Percentiles rank a stretch among this genome's conserved stretches.
These are phyloP conservation scores for Hypholoma sublateritium DNA, from an alignment of 768 basidiomycete species.

Conservation along the genomic window DNA sequence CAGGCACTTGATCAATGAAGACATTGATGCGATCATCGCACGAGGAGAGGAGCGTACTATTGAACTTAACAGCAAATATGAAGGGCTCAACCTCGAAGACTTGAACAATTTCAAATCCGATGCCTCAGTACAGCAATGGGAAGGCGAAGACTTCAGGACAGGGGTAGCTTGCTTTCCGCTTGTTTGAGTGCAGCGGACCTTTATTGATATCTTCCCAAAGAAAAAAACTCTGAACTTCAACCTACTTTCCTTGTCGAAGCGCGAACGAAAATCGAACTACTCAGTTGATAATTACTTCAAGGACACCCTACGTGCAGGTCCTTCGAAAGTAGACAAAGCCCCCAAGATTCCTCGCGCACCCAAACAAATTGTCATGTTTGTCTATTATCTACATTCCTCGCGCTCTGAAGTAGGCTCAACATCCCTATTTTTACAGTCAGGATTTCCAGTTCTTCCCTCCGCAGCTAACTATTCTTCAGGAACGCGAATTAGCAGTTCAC, in stretches of 20 bases:
- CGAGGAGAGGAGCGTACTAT: constrained; percentile 89
- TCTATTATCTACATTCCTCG: constrained; percentile 9
- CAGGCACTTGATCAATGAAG: constrained; percentile 78
- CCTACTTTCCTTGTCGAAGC: constrained; percentile 85
- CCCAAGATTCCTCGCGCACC: constrained; percentile 84
- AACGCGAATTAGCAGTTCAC: constrained; percentile 80
- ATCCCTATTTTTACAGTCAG: constrained; percentile 50
- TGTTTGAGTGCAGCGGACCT: neutral
- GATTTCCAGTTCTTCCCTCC: constrained; percentile 98
- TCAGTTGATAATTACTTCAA: constrained; percentile 96
- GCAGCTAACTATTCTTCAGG: constrained; percentile 77
- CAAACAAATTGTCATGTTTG: constrained; percentile 83
- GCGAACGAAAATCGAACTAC: constrained; percentile 92
- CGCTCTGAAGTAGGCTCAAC: neutral
- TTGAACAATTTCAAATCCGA: constrained; percentile 97
- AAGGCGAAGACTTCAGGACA: constrained; percentile 87
- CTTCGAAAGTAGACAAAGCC: constrained; percentile 76
- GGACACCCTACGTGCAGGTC: constrained; percentile 80
- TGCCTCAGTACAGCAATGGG: constrained; percentile 89
- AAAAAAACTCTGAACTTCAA: constrained; percentile 74
- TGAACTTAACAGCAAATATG: constrained; percentile 90
- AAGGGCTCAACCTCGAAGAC: constrained; percentile 90
- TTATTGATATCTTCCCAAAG: constrained; percentile 26
- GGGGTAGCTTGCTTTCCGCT: constrained; percentile 46
- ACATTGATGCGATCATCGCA: constrained; percentile 92